Evolutionary conservation across 331 rosid species (phyloP).

Genomic region (Phaseolus coccineus): DNA sequence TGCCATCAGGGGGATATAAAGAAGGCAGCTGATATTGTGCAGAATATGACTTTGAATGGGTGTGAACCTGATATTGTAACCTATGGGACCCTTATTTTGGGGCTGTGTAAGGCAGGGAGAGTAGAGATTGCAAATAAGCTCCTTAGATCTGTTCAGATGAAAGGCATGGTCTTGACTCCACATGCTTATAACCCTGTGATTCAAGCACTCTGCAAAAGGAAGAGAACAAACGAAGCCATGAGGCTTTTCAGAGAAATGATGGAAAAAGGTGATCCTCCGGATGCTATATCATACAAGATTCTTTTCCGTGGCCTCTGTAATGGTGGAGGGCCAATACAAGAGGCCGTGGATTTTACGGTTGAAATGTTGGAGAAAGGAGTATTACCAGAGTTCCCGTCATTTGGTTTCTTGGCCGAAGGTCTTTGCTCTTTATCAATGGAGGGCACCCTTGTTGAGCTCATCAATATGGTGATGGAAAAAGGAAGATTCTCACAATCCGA

Average conservation of each 20-base stretch:
- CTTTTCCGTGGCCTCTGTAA: slow-evolving; percentile 90
- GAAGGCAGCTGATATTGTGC: slow-evolving; percentile 87
- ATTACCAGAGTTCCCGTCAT: slow-evolving; percentile 74
- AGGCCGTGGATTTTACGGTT: slow-evolving; percentile 78
- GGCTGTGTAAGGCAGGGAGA: slow-evolving; percentile 90
- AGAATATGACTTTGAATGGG: slow-evolving; percentile 80
- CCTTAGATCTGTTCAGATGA: slow-evolving; percentile 86
- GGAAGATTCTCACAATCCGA: slow-evolving; percentile 65
- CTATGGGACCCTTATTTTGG: slow-evolving; percentile 77
- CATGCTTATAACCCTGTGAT: slow-evolving; percentile 84
- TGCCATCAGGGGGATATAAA: slow-evolving; percentile 81
- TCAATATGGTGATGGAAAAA: slow-evolving; percentile 74
- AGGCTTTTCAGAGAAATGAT: slow-evolving; percentile 89
- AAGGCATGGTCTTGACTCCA: slow-evolving; percentile 80
- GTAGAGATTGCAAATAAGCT: slow-evolving; percentile 79
- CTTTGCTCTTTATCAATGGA: slow-evolving; percentile 86
- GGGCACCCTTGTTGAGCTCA: slow-evolving; percentile 69
- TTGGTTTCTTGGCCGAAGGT: slow-evolving; percentile 82
- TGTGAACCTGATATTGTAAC: slow-evolving; percentile 89
- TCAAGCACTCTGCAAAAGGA: slow-evolving; percentile 72
- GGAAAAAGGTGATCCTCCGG: slow-evolving; percentile 81
- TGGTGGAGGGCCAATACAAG: slow-evolving; percentile 86
- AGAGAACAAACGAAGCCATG: slow-evolving; percentile 82
- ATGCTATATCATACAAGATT: slow-evolving; percentile 73
- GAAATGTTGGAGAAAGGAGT: slow-evolving; percentile 82